Evolutionary conservation across 371 early-diverging fungal genomes (phyloP).

Genomic region (Lichtheimia corymbifera): DNA sequence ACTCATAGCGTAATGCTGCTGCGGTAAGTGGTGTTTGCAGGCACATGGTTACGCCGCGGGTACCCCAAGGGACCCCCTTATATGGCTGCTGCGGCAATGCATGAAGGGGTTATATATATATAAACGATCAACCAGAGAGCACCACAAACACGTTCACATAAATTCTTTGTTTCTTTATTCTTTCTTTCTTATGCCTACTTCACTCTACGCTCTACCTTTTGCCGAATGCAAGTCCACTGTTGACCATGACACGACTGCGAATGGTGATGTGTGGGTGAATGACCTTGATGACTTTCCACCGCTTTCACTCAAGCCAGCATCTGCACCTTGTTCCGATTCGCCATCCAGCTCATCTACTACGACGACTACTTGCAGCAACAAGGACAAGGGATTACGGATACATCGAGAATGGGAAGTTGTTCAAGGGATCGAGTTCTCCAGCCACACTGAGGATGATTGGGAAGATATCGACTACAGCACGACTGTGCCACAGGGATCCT

Average conservation of each 20-base stretch:
- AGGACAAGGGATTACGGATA: background rate
- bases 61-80: no score
- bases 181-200: background rate
- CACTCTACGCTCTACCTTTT: conserved; percentile 1
- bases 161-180: no score
- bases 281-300: conserved; percentile 1
- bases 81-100: no score
- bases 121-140: no score
- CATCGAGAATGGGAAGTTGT: background rate
- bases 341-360: background rate
- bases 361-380: background rate
- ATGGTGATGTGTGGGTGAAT: background rate
- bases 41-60: no score
- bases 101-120: no score
- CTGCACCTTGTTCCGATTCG: background rate
- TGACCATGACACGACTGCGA: background rate
- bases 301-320: background rate
- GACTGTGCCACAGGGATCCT: background rate
- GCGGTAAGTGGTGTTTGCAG: no score
- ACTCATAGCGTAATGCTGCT: no score
- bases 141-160: no score
- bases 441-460: conserved; percentile 1
- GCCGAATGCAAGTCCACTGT: background rate
- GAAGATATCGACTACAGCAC: background rate
- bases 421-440: background rate